Conservation (phyloP, 2,329 filamentous ascomycete genomes). For the Fonsecaea erecta region DNA sequence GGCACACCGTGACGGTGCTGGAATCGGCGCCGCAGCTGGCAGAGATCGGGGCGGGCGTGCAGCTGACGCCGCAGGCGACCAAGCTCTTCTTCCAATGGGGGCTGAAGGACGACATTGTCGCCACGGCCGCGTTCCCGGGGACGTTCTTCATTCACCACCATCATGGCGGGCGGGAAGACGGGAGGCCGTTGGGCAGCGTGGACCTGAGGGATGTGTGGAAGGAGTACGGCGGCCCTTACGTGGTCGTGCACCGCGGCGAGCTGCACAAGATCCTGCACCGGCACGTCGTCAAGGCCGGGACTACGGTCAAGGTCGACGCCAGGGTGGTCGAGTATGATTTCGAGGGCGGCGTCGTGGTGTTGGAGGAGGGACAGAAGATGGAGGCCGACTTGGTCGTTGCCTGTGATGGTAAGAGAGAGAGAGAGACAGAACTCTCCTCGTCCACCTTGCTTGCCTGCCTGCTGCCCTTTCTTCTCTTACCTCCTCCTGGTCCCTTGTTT, state of each 20-base stretch:
- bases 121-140: background rate
- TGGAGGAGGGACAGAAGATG: background rate
- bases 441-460: too few species aligned
- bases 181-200: background rate
- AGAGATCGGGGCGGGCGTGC: slow-evolving; percentile 47
- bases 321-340: slow-evolving; percentile 10
- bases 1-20: slow-evolving; percentile 4
- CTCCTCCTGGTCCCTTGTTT: too few species aligned
- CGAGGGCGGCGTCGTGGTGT: background rate
- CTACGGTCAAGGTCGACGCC: background rate
- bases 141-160: background rate
- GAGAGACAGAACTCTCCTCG: too few species aligned
- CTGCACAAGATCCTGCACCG: slow-evolving; percentile 6
- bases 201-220: background rate
- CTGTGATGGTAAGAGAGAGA: background rate
- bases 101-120: background rate
- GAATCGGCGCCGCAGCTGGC: slow-evolving; percentile 45
- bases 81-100: slow-evolving; percentile 9
- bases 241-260: slow-evolving; percentile 9
- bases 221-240: slow-evolving; percentile 7
- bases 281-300: slow-evolving; percentile 3
- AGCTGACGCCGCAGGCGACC: slow-evolving; percentile 44
- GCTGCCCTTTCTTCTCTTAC: background rate
- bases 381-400: slow-evolving; percentile 6
- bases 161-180: background rate